Evolutionary conservation across 192 early-diverging fungal genomes (phyloP).

Genomic region (Chytriomyces confervae): DNA sequence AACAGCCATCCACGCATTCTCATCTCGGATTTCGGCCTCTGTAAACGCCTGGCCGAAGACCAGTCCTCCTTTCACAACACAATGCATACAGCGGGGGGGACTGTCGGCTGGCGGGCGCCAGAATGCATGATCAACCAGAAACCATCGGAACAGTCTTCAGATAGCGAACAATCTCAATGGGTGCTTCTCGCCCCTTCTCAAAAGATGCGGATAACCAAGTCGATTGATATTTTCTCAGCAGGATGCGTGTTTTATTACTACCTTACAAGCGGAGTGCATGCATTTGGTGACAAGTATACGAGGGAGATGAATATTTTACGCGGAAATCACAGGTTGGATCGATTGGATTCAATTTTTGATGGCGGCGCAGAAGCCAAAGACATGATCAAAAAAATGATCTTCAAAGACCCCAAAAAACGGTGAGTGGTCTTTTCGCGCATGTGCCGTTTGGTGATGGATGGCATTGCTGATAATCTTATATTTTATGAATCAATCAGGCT

Average conservation of each 20-base stretch:
- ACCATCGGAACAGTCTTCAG: slow-evolving; percentile 16
- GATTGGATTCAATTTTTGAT: slow-evolving; percentile 71
- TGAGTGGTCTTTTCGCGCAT: slow-evolving; percentile 28
- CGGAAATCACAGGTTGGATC: slow-evolving; percentile 72
- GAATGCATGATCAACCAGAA: slow-evolving; percentile 69
- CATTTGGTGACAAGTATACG: slow-evolving; percentile 90
- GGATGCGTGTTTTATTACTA: slow-evolving; percentile 97
- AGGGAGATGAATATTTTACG: slow-evolving; percentile 91
- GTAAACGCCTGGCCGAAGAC: slow-evolving; percentile 91
- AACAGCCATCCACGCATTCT: slow-evolving; percentile 69
- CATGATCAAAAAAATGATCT: slow-evolving; percentile 89
- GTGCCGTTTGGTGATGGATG: background rate
- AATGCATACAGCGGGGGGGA: slow-evolving; percentile 73
- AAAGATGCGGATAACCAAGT: slow-evolving; percentile 69
- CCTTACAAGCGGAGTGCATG: slow-evolving; percentile 87
- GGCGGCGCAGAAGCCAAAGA: slow-evolving; percentile 87
- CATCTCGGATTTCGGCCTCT: slow-evolving; percentile 97
- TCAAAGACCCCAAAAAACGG: slow-evolving; percentile 73
- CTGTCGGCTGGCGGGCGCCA: slow-evolving; percentile 96
- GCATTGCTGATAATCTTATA: background rate
- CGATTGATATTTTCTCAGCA: slow-evolving; percentile 94
- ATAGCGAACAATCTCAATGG: slow-evolving; percentile 19
- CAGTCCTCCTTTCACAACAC: slow-evolving; percentile 96
- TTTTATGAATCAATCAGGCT: slow-evolving; percentile 60
- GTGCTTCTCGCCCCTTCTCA: slow-evolving; percentile 16